Conservation (phyloP, 1,284 basidiomycete species). For the Papiliotrema nemorosa region DNA sequence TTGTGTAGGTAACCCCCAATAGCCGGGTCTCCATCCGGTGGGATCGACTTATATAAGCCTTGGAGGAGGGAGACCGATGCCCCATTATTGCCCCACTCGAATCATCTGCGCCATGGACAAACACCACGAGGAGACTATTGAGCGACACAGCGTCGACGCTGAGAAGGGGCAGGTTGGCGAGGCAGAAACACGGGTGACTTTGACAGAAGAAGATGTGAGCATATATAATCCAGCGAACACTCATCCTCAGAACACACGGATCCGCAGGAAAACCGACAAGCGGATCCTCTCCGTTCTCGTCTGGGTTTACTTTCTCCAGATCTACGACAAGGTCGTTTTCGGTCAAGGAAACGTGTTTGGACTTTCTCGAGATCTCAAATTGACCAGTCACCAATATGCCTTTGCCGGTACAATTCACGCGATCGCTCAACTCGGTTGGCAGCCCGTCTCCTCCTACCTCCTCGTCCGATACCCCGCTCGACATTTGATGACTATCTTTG, state of each 20-base stretch:
- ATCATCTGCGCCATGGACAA: too few relatives aligned
- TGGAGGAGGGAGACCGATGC: too few relatives aligned
- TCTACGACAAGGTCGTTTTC: slow-evolving; percentile 12
- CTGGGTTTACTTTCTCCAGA: slow-evolving; percentile 2
- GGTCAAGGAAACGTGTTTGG: slow-evolving; percentile 28
- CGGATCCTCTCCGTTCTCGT: background rate
- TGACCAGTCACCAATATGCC: slow-evolving; percentile 18
- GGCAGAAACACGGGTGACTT: background rate
- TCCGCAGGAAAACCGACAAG: slow-evolving; percentile 1
- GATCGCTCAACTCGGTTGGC: slow-evolving; percentile 23
- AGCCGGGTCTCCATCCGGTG: too few relatives aligned
- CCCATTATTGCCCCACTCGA: too few relatives aligned
- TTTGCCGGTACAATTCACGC: slow-evolving; percentile 18
- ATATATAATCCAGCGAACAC: background rate
- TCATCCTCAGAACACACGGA: background rate
- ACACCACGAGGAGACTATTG: background rate
- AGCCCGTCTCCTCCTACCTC: slow-evolving; percentile 27
- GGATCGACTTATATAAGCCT: too few relatives aligned
- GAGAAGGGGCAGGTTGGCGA: too few relatives aligned
- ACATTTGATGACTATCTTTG: slow-evolving; percentile 26
- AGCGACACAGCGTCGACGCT: background rate
- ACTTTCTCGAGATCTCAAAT: slow-evolving; percentile 15
- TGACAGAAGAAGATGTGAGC: slow-evolving; percentile 2
- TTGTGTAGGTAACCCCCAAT: too few relatives aligned
- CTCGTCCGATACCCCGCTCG: slow-evolving; percentile 30